Evolutionary conservation across 768 basidiomycete species (phyloP), one percentile per base, ranked within the genome.

Genomic region (Suillus hirtellus): DNA sequence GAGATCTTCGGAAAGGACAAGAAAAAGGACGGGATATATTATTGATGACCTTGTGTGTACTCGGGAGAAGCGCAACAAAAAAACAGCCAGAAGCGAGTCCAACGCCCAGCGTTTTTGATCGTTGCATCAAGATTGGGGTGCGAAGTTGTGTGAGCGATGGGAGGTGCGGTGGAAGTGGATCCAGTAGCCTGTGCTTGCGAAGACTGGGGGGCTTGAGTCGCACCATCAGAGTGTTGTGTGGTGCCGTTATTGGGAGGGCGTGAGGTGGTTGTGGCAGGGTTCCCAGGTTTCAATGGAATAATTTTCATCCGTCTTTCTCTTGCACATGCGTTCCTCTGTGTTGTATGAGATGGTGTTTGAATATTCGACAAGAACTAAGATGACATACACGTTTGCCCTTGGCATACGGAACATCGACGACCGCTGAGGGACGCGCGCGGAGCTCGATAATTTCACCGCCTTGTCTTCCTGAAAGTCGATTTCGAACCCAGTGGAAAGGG

Each of bases 361-460:
- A 43, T 9, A 19, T 19, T 43, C 17, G 17, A 43, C 3, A 9
- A 43, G 0, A 17, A 43, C 38, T 0, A 43, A 44, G 6, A 44
- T 10, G 19, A 10, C 43, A 9, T 44, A 44, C 19, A 44, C 43
- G 43, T n/a, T 44, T 19, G 8, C 7, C 43, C 19, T 44, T 40
- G 14, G 38, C 38, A 40, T 14, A 40, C 1, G 42, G 43, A 10
- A 44, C 19, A 1, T 10, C 19, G 8, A 44, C 8, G 8, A 19
- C 43, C 10, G 3, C 3, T 19, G 19, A 19, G 19, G 0, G 19
- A 19, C 19, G 19, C 19, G 3, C 19, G 6, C 0, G 3, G 1
- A 19, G 43, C 43, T 44, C 43, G 0, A 10, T 44, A 6, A 19
- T 19, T 9, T 1, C 43, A 19, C 9, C 4, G 10, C 43, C 10